Conservation (phyloP, 1,139 yeast species). For the Diutina ranongensis region DNA sequence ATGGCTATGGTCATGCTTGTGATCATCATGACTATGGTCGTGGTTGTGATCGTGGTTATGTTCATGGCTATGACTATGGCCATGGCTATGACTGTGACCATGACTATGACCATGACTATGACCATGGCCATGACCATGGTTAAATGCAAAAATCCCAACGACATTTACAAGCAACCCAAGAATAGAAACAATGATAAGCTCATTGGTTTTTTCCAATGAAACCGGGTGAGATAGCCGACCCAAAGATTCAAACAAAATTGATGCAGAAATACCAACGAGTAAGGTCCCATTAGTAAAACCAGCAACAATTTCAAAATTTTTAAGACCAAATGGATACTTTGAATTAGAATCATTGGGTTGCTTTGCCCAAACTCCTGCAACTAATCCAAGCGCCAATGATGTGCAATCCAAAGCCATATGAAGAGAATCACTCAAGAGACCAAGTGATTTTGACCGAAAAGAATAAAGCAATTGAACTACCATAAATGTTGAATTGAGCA, state of each 20-base stretch:
- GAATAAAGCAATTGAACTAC: slow-evolving; percentile 85
- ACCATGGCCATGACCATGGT: slow-evolving; percentile 47
- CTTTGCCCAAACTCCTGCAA: slow-evolving; percentile 61
- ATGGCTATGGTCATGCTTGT: slow-evolving; percentile 15
- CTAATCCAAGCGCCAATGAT: slow-evolving; percentile 77
- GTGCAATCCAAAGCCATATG: slow-evolving; percentile 96
- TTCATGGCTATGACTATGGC: slow-evolving; percentile 23
- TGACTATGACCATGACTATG: slow-evolving; percentile 11
- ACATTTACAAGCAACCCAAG: slow-evolving; percentile 80
- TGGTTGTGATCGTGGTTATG: slow-evolving; percentile 16
- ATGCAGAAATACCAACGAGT: slow-evolving; percentile 77
- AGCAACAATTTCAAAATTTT: slow-evolving; percentile 79
- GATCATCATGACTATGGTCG: slow-evolving; percentile 11
- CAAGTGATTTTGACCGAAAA: slow-evolving; percentile 83
- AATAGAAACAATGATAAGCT: slow-evolving; percentile 70
- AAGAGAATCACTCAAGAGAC: slow-evolving; percentile 81
- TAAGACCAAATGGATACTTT: slow-evolving; percentile 76
- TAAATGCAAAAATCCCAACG: slow-evolving; percentile 89
- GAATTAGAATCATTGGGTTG: slow-evolving; percentile 41
- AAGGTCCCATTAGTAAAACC: slow-evolving; percentile 93
- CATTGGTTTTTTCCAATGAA: slow-evolving; percentile 68
- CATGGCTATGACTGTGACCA: slow-evolving; percentile 18
- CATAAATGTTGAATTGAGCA: slow-evolving; percentile 88
- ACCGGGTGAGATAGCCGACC: slow-evolving; percentile 76
- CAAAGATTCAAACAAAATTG: slow-evolving; percentile 77